Evolutionary conservation across 805 yeast genomes (phyloP).

Genomic region (Candida krabiensis): DNA sequence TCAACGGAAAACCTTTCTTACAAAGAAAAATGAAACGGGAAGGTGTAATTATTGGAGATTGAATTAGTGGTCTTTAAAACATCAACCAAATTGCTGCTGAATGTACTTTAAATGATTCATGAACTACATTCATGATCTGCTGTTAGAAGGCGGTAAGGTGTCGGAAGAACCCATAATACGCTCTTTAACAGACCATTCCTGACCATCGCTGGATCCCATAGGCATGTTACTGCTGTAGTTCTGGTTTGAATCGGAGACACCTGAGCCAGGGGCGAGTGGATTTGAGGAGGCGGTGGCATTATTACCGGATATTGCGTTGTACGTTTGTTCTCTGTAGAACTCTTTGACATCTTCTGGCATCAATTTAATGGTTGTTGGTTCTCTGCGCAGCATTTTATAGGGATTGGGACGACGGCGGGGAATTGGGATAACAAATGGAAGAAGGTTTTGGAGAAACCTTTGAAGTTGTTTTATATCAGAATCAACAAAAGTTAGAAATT

Average conservation of each 20-base stretch:
- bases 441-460: no score
- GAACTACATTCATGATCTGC: no score
- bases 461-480: no score
- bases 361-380: conserved; percentile 64
- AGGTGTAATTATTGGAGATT: no score
- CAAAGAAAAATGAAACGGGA: no score
- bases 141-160: conserved; percentile 1
- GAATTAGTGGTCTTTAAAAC: no score
- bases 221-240: conserved; percentile 7
- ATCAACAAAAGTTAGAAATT: no score
- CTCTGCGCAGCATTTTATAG: conserved; percentile 69
- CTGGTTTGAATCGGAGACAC: conserved; percentile 12
- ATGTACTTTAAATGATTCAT: no score
- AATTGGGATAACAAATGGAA: neutral
- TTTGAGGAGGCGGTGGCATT: neutral
- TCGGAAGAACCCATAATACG: conserved; percentile 19
- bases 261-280: neutral
- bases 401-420: neutral
- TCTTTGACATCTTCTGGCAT: conserved; percentile 65
- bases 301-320: conserved; percentile 19
- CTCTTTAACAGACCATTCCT: conserved; percentile 17
- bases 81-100: no score
- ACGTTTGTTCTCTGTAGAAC: conserved; percentile 28
- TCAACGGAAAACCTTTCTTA: no score
- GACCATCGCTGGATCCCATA: conserved; percentile 3